A percentile compares a stretch with the other conserved stretches of the same genome.
Evolutionary conservation across 192 early-diverging fungal species (phyloP).

Genomic region (Podila minutissima): DNA sequence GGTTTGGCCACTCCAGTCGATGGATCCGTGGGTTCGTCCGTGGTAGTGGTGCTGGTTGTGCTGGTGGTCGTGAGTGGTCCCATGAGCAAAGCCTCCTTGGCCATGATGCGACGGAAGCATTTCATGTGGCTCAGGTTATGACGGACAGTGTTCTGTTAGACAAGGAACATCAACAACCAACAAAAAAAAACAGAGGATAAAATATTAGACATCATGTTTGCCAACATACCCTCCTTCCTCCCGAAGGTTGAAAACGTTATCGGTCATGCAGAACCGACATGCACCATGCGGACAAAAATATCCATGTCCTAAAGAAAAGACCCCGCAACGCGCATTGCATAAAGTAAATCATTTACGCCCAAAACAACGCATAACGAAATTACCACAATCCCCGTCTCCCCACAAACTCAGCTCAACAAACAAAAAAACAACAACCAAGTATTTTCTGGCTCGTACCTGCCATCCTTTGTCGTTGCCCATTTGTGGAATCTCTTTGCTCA

Average conservation of each 20-base stretch:
- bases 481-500: slow-evolving; percentile 15
- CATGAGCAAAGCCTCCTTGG: slow-evolving; percentile 1
- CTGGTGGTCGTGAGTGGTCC: background rate
- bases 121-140: slow-evolving; percentile 23
- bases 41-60: background rate
- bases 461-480: slow-evolving; percentile 28
- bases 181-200: background rate
- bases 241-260: background rate
- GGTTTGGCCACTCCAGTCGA: background rate
- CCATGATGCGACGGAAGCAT: slow-evolving; percentile 11
- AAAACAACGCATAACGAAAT: background rate
- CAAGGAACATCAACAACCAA: background rate
- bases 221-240: background rate
- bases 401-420: background rate
- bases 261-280: background rate
- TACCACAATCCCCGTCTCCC: background rate
- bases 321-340: too few relatives aligned
- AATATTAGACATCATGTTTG: too few relatives aligned
- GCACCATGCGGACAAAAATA: too few relatives aligned
- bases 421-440: background rate
- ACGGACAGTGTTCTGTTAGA: slow-evolving; percentile 19
- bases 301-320: too few relatives aligned
- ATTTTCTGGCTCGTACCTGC: slow-evolving; percentile 8
- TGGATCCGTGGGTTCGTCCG: background rate
- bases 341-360: too few relatives aligned